Percentiles rank a stretch among this genome's conserved stretches.
phyloP scores from a whole-genome alignment of 2,329 filamentous ascomycete species.

The Pseudocercospora cruenta region DNA sequence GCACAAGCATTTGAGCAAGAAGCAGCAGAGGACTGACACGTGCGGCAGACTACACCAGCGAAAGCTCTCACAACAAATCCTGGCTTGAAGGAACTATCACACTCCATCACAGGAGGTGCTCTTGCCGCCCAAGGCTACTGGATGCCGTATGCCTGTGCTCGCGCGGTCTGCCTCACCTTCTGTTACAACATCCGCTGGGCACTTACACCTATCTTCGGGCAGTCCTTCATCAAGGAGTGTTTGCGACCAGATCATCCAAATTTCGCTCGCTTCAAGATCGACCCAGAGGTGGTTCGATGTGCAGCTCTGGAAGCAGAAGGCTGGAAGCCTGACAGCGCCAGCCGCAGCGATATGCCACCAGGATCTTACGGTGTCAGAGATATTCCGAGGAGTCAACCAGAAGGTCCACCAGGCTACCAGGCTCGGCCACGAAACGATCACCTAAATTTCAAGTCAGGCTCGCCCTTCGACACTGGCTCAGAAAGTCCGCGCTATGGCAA shows the following conservation, averaged over 20 bases:
- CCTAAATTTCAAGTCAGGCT: constrained; percentile 30
- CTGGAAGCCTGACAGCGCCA: constrained; percentile 35
- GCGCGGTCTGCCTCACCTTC: constrained; percentile 85
- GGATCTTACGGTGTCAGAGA: constrained; percentile 6
- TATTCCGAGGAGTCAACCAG: constrained; percentile 18
- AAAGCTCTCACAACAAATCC: constrained; percentile 73
- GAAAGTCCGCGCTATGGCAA: constrained; percentile 15
- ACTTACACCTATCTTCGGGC: constrained; percentile 87
- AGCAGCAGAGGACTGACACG: constrained; percentile 11
- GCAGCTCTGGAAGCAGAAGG: constrained; percentile 43
- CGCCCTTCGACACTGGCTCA: constrained; percentile 30
- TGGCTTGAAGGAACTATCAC: constrained; percentile 83
- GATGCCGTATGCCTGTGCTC: constrained; percentile 89
- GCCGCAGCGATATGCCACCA: constrained; percentile 22
- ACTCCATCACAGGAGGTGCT: constrained; percentile 92
- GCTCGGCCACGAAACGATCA: constrained; percentile 5
- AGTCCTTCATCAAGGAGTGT: constrained; percentile 75
- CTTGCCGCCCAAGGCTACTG: constrained; percentile 95
- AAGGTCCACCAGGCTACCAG: background rate
- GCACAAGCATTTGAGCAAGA: constrained; percentile 27
- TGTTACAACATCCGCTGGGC: constrained; percentile 83
- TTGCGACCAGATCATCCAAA: constrained; percentile 63
- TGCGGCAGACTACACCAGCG: constrained; percentile 75
- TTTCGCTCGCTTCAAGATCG: constrained; percentile 54
- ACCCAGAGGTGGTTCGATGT: constrained; percentile 43